phyloP scores from a whole-genome alignment of 306 rosid genomes.

The Prinsepia uniflora region DNA sequence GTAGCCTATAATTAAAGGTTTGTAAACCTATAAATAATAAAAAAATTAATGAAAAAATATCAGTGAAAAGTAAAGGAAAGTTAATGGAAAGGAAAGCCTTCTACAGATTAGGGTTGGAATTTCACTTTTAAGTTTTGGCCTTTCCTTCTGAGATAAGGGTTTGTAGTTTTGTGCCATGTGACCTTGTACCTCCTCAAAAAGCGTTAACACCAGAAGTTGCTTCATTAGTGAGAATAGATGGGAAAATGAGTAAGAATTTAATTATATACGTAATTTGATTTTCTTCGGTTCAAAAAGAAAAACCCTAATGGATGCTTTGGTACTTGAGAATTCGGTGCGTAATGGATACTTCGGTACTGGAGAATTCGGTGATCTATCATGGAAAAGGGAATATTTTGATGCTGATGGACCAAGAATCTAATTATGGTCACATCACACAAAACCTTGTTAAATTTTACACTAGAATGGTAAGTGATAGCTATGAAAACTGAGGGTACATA shows the following conservation, averaged over 20 bases:
- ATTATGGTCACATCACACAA: not conserved
- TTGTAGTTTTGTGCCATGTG: slow-evolving; percentile 5
- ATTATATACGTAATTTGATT: too few species aligned
- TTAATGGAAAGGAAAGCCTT: slow-evolving; percentile 8
- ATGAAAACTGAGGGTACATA: slow-evolving; percentile 1
- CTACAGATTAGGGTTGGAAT: slow-evolving; percentile 11
- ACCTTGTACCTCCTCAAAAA: not conserved
- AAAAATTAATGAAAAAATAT: slow-evolving; percentile 4
- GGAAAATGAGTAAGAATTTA: too few species aligned
- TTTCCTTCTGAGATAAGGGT: slow-evolving; percentile 24
- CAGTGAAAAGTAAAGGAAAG: slow-evolving; percentile 12
- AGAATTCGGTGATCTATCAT: too few species aligned
- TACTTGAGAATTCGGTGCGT: too few species aligned
- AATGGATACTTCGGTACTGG: too few species aligned
- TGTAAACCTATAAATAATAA: not conserved
- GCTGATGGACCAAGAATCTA: not conserved
- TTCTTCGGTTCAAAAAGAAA: too few species aligned
- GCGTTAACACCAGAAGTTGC: not conserved
- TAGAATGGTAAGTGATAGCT: not conserved
- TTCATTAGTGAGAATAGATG: too few species aligned
- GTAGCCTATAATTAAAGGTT: not conserved
- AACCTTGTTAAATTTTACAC: not conserved
- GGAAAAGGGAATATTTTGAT: not conserved
- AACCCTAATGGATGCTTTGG: too few species aligned
- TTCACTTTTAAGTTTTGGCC: slow-evolving; percentile 15